These are phyloP conservation scores for Coffea humblotiana DNA, from an alignment of 305 asterid species.

Conservation along the genomic window DNA sequence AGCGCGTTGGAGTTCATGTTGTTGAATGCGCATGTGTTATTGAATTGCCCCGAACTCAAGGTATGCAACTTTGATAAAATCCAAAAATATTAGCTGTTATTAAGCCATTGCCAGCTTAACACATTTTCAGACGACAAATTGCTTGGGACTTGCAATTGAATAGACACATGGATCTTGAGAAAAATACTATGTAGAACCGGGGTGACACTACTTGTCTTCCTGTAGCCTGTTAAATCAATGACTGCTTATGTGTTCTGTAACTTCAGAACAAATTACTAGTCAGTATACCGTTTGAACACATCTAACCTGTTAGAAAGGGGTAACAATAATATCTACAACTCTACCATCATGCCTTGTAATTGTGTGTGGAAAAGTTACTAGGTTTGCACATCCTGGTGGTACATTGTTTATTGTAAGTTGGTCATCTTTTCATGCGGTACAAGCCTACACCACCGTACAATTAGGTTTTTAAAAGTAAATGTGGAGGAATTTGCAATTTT, in stretches of 20 bases:
- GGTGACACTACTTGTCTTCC: neutral
- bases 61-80: slow-evolving; percentile 36
- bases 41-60: slow-evolving; percentile 82
- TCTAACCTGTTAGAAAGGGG: neutral
- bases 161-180: neutral
- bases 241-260: neutral
- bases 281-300: neutral
- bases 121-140: neutral
- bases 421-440: neutral
- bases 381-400: neutral
- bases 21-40: slow-evolving; percentile 94
- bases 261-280: neutral
- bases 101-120: neutral
- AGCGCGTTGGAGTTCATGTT: slow-evolving; percentile 71
- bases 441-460: neutral
- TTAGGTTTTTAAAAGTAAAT: neutral
- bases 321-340: neutral
- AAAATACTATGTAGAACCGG: neutral
- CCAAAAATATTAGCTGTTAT: neutral
- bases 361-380: neutral
- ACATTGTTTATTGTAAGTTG: neutral
- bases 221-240: neutral
- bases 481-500: neutral
- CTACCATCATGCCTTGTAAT: neutral
- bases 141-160: neutral